Evolutionary conservation across 306 rosid species (phyloP).

Genomic region (Casuarina cunninghamiana): DNA sequence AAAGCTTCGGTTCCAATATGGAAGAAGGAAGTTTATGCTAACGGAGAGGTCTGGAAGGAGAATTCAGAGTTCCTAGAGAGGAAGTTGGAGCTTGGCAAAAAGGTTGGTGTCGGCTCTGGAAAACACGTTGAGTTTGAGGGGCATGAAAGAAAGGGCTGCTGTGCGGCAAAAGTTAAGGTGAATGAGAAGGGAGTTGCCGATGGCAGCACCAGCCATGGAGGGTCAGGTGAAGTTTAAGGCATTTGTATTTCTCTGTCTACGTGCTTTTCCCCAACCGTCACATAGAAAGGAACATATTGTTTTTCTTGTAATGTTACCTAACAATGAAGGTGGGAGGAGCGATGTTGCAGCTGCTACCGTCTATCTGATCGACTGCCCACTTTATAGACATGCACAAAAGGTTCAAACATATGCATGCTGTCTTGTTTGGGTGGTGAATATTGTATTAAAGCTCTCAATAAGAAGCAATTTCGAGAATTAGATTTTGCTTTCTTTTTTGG

Average conservation of each 20-base stretch:
- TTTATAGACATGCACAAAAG: neutral
- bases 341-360: neutral
- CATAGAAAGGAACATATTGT: no score
- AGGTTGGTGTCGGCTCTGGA: constrained; percentile 30
- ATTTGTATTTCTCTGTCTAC: neutral
- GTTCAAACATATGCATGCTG: neutral
- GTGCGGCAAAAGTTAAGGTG: constrained; percentile 60
- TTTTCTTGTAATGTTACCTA: neutral
- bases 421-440: neutral
- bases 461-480: neutral
- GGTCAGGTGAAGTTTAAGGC: neutral
- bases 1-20: constrained; percentile 92
- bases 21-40: constrained; percentile 88
- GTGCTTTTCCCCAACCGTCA: neutral
- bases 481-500: neutral
- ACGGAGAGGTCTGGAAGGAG: constrained; percentile 98
- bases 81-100: constrained; percentile 53
- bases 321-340: neutral
- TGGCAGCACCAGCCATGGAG: constrained; percentile 1
- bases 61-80: constrained; percentile 78
- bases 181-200: constrained; percentile 36
- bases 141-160: constrained; percentile 48
- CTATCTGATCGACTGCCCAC: neutral
- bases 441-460: neutral
- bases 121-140: constrained; percentile 27